Evolutionary conservation across 192 early-diverging fungal genomes (phyloP).

Genomic region (Diversispora eburnea): DNA sequence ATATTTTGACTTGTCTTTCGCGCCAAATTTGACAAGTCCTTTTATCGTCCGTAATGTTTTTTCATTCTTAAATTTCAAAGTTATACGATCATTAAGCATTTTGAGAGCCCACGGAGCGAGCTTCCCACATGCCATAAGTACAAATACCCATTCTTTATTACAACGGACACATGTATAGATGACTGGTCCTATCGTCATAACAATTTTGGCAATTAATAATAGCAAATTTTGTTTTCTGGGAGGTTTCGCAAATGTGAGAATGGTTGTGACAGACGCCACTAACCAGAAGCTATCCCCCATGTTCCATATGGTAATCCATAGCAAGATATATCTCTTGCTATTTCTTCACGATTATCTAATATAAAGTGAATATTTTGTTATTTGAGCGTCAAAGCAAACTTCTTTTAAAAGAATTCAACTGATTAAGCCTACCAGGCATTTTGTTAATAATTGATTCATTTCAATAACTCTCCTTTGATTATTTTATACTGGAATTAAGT

Average conservation of each 20-base stretch:
- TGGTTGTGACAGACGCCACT: background rate
- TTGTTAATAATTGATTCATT: no score
- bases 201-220: background rate
- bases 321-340: background rate
- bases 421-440: no score
- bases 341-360: no score
- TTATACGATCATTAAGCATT: conserved; percentile 9
- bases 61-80: background rate
- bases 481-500: no score
- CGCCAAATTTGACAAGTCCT: background rate
- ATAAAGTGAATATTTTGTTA: no score
- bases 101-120: conserved; percentile 19
- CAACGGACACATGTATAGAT: conserved; percentile 17
- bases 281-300: background rate
- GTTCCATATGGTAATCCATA: conserved; percentile 22
- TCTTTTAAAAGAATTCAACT: no score
- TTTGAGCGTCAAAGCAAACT: no score
- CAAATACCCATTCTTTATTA: background rate
- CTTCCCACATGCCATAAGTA: conserved; percentile 6
- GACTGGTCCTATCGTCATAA: background rate
- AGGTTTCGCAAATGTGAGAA: background rate
- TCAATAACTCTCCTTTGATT: no score
- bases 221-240: background rate
- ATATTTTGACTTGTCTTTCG: no score
- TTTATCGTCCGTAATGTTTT: background rate